phyloP scores from a whole-genome alignment of 1,139 yeast genomes.

The Magnusiomyces tetraspermus region DNA sequence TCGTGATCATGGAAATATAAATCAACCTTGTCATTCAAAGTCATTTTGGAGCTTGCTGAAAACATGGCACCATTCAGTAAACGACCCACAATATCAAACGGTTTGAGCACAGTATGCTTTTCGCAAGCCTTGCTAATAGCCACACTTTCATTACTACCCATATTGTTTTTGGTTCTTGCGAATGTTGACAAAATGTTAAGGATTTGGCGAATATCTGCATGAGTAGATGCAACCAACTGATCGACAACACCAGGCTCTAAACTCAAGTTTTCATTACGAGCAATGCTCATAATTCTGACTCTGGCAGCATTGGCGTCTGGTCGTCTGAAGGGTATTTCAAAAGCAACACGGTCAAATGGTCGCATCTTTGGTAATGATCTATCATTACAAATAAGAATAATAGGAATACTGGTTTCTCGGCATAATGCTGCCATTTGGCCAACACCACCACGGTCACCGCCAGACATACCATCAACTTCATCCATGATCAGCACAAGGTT shows the following conservation, averaged over 20 bases:
- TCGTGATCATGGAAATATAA: slow-evolving; percentile 92
- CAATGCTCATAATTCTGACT: slow-evolving; percentile 83
- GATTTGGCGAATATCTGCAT: slow-evolving; percentile 89
- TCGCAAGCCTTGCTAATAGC: slow-evolving; percentile 66
- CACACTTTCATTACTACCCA: slow-evolving; percentile 44
- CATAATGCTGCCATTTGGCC: slow-evolving; percentile 90
- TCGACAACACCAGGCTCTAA: slow-evolving; percentile 75
- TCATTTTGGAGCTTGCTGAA: slow-evolving; percentile 42
- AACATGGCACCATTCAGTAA: slow-evolving; percentile 57
- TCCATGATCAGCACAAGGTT: slow-evolving; percentile 88
- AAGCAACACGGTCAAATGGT: slow-evolving; percentile 81
- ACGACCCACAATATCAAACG: slow-evolving; percentile 80
- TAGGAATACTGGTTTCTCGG: slow-evolving; percentile 74
- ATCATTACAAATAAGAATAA: slow-evolving; percentile 91
- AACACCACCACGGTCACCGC: slow-evolving; percentile 98
- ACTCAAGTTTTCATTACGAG: slow-evolving; percentile 71
- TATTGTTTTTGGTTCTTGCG: slow-evolving; percentile 54
- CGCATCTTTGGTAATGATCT: slow-evolving; percentile 89
- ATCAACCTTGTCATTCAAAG: slow-evolving; percentile 75
- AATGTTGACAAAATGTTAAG: slow-evolving; percentile 82
- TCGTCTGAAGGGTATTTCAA: slow-evolving; percentile 76
- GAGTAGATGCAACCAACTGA: slow-evolving; percentile 74
- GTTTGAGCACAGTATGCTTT: slow-evolving; percentile 82
- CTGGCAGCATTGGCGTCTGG: slow-evolving; percentile 77
- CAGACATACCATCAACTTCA: slow-evolving; percentile 99